Evolutionary conservation across 2,329 filamentous ascomycete species (phyloP).

Genomic region (Cladosporium halotolerans): DNA sequence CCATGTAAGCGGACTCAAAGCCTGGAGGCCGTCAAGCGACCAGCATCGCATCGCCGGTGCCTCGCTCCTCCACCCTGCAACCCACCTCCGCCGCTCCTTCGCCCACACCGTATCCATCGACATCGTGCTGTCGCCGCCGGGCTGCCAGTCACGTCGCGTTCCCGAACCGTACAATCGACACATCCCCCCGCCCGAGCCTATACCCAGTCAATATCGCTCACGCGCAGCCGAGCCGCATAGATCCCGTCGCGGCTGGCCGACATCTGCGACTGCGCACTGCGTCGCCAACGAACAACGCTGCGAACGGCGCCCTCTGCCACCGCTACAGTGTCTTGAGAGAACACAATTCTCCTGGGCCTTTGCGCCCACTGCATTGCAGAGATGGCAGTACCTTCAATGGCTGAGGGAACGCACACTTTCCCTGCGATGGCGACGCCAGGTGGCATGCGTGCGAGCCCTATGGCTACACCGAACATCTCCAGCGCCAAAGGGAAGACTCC

Average conservation of each 20-base stretch:
- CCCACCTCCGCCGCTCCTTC: not conserved
- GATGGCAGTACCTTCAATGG: constrained; percentile 9
- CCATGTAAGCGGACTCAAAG: not conserved
- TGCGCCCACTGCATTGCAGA: constrained; percentile 8
- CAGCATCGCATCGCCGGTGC: constrained; percentile 3
- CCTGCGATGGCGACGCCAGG: constrained; percentile 2
- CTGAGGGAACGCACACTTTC: constrained; percentile 5
- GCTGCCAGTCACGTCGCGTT: not conserved
- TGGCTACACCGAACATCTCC: not conserved
- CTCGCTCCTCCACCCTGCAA: constrained; percentile 6
- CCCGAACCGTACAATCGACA: not conserved
- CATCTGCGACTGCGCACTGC: constrained; percentile 8
- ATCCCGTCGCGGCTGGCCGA: constrained; percentile 8
- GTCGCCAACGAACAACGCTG: not conserved
- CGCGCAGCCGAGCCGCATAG: constrained; percentile 8
- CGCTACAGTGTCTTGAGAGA: constrained; percentile 3
- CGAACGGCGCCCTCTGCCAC: not conserved
- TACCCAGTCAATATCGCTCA: not conserved
- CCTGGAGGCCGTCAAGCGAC: not conserved
- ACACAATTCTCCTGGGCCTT: constrained; percentile 3
- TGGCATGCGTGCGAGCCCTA: constrained; percentile 2
- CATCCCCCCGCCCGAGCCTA: not conserved
- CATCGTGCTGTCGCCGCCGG: not conserved
- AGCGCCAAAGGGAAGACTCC: constrained; percentile 16
- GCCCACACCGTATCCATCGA: not conserved